A percentile compares a stretch with the other conserved stretches of the same genome.
phyloP scores from a whole-genome alignment of 2,329 filamentous ascomycete species.

The Calonectria honghensis region DNA sequence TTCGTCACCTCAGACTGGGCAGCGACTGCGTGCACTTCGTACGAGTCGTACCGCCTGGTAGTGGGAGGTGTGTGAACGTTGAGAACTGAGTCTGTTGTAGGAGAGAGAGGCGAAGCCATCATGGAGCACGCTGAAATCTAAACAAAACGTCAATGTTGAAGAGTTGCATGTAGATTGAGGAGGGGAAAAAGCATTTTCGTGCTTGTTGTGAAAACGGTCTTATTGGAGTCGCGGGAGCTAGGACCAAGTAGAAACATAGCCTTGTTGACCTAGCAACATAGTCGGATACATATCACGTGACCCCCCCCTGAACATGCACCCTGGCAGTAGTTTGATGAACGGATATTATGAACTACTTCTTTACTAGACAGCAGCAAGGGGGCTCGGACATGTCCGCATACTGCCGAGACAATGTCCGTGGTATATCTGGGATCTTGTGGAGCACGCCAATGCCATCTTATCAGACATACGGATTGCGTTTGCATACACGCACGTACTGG shows the following conservation, averaged over 20 bases:
- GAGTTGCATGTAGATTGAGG: conserved; percentile 33
- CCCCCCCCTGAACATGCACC: conserved; percentile 3
- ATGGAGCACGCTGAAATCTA: conserved; percentile 49
- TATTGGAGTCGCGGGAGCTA: conserved; percentile 42
- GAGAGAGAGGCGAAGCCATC: conserved; percentile 55
- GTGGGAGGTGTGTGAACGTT: conserved; percentile 54
- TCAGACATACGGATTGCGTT: neutral
- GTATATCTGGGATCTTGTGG: conserved; percentile 4
- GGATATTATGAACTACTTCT: conserved; percentile 1
- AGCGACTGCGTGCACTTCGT: conserved; percentile 50
- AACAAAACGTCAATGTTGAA: conserved; percentile 40
- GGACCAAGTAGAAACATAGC: conserved; percentile 41
- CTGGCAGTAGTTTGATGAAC: neutral
- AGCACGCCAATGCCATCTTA: neutral
- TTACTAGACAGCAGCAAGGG: conserved; percentile 6
- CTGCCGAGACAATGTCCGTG: conserved; percentile 25
- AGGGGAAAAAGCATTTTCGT: conserved; percentile 32
- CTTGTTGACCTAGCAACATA: conserved; percentile 49
- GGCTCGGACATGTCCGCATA: conserved; percentile 4
- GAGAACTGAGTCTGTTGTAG: conserved; percentile 51
- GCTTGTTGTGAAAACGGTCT: conserved; percentile 43
- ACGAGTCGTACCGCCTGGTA: conserved; percentile 48
- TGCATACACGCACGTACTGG: neutral
- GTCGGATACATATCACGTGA: conserved; percentile 38
- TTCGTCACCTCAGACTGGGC: conserved; percentile 39